Percentiles rank a stretch among this genome's conserved stretches.
Evolutionary conservation across 345 rosid genomes (phyloP).

Genomic region (Luvunga scandens): DNA sequence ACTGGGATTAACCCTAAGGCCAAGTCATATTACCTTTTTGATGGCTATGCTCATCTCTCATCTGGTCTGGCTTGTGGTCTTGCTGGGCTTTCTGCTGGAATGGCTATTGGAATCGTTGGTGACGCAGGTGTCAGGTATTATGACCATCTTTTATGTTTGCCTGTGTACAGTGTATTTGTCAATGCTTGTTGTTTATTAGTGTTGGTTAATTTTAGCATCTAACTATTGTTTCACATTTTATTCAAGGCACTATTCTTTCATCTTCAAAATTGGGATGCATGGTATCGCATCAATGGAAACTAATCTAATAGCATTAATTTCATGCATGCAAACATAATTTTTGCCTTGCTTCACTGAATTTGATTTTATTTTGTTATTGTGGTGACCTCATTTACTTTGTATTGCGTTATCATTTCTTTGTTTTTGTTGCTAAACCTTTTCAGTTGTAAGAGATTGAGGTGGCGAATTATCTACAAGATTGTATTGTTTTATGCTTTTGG

Average conservation of each 20-base stretch:
- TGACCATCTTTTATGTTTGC: not conserved
- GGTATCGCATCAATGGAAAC: not conserved
- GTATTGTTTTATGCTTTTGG: not conserved
- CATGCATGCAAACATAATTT: not conserved
- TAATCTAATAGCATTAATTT: not conserved
- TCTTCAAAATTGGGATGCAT: not conserved
- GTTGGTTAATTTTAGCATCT: not conserved
- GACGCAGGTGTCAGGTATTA: slow-evolving; percentile 94
- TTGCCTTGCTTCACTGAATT: not conserved
- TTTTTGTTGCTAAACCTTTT: not conserved
- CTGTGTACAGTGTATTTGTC: not conserved
- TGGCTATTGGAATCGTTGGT: slow-evolving; percentile 96
- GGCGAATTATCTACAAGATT: not conserved
- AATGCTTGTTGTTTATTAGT: not conserved
- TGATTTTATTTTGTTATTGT: not conserved
- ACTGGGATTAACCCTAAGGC: slow-evolving; percentile 93
- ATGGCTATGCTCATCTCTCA: slow-evolving; percentile 91
- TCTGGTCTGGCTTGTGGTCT: slow-evolving; percentile 97
- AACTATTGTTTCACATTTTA: not conserved
- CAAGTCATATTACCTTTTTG: slow-evolving; percentile 85
- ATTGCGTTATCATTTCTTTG: not conserved
- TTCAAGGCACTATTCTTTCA: not conserved
- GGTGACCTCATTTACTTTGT: not conserved
- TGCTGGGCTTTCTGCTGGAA: slow-evolving; percentile 94
- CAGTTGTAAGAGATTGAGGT: not conserved